phyloP scores from a whole-genome alignment of 2,329 filamentous ascomycete species.

The Rosellinia necatrix region DNA sequence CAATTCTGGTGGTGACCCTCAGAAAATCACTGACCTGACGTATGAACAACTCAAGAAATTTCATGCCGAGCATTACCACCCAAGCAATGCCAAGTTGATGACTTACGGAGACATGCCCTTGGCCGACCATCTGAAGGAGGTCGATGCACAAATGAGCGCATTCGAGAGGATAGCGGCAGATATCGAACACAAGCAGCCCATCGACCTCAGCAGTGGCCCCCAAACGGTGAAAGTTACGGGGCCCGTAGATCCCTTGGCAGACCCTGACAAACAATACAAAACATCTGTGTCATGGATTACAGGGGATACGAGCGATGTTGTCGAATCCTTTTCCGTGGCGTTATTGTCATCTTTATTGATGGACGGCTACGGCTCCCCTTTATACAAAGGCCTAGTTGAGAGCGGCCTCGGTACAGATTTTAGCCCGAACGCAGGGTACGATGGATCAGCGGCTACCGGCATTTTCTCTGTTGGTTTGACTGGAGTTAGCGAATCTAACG shows the following conservation, averaged over 20 bases:
- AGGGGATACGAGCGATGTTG: slow-evolving; percentile 77
- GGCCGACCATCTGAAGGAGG: slow-evolving; percentile 76
- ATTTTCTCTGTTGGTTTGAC: slow-evolving; percentile 91
- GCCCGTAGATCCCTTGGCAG: slow-evolving; percentile 84
- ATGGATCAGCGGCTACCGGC: slow-evolving; percentile 74
- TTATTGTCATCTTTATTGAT: slow-evolving; percentile 83
- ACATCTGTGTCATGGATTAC: slow-evolving; percentile 93
- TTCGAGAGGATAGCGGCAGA: slow-evolving; percentile 76
- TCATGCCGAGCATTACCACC: slow-evolving; percentile 92
- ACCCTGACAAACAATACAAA: slow-evolving; percentile 86
- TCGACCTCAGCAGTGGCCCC: slow-evolving; percentile 70
- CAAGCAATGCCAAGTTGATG: slow-evolving; percentile 93
- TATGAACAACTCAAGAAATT: slow-evolving; percentile 88
- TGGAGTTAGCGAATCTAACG: slow-evolving; percentile 82
- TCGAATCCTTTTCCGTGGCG: slow-evolving; percentile 86
- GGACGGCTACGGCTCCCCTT: slow-evolving; percentile 92
- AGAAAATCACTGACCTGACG: slow-evolving; percentile 94
- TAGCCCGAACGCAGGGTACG: slow-evolving; percentile 92
- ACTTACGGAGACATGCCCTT: slow-evolving; percentile 95
- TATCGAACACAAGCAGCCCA: slow-evolving; percentile 74
- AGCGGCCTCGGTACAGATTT: slow-evolving; percentile 89
- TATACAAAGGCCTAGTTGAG: slow-evolving; percentile 89
- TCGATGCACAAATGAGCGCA: slow-evolving; percentile 72
- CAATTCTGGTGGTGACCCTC: slow-evolving; percentile 95
- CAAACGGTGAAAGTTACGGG: slow-evolving; percentile 73